Evolutionary conservation across 2,329 filamentous ascomycete genomes (phyloP), one percentile per base, ranked within the genome.

Genomic region (Chrysosporium keratinophilum): DNA sequence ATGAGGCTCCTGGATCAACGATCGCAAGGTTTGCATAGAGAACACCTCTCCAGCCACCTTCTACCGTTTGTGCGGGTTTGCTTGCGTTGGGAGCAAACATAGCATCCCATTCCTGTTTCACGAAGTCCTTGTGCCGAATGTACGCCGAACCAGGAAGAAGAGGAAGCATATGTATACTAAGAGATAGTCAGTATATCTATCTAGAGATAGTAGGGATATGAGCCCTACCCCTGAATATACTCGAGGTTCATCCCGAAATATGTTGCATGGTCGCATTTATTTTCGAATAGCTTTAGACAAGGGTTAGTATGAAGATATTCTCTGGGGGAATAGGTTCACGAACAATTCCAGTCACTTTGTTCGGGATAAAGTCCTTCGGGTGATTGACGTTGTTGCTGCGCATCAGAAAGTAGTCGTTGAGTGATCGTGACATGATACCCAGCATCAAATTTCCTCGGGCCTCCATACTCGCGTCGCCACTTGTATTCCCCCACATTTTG

Each of bases 181-280:
- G 7, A 15, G n/a, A 5, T 1, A 40, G 35, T 49, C 28, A 49
- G 17, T 17, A 49, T 17, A 11, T 49, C 28, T 39, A 9, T 9
- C 10, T 37, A 10, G 17, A 15, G 14, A 40, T 35, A 48, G 2
- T 14, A 40, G 10, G 73, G 43, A 62, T 59, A 15, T 50, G 42
- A 39, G 28, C n/a, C 65, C 52, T 63, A 73, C 72, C 78, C 80
- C 65, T 83, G 76, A 57, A 94, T 79, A 61, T 81, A 87, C 69
- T 91, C 84, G 11, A 81, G 77, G 54, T 83, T 80, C 49, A 73
- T 68, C 44, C 88, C 87, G 63, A 96, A 96, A 71, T 88, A 96
- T 0, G 91, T 96, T 2, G 86, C 85, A 69, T 96, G 88, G 67
- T 97, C 88, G 52, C 89, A 79, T 71, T 97, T 97, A 74, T 96